Base-by-base conservation (phyloP, 2,329 filamentous ascomycete species). In the Conoideocrella luteorostrata region DNA sequence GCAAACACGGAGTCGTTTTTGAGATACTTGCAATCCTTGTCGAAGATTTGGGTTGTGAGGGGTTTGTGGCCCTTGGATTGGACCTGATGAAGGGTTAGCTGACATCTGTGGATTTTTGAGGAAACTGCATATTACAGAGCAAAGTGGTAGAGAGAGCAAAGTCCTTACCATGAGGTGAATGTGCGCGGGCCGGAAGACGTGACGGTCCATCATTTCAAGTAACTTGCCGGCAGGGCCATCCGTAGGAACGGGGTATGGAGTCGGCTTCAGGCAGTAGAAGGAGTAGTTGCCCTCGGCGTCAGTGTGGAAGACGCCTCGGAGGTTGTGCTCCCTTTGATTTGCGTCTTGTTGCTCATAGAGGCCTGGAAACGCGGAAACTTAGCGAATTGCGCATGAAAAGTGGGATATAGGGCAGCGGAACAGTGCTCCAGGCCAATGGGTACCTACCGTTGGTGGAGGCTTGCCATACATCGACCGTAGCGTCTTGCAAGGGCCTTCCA, bases 391-490 rank as follows among this genome's bases (percentile, higher is more conserved):
- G 20, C 13, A 18, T 23, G 13, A 34, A 4, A 5, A 29, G 18
- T 3, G 18, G 10, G 12, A 34, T 11, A 36, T 5, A 29, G 5
- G 6, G n/a, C 5, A 17, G 3, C 23, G 4, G 2, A n/a, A 13
- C 33, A 12, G 26, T 21, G 18, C 10, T 22, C 28, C 1, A 23
- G 15, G n/a, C 9, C 5, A n/a, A n/a, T n/a, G n/a, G n/a, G n/a
- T n/a, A 21, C 59, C 57, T 62, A 64, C 78, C 70, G 56, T 91
- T 90, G 24, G 86, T 84, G 0, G 79, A 84, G 0, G 85, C 84
- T 57, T 90, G 82, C 86, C 87, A 93, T 41, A 90, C 74, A 56
- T 91, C 86, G 28, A 93, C 72, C 18, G 78, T 71, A 2, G 84
- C 84, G 47, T 72, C 72, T 15, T 74, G 70, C 35, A 91, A 69